Base-by-base conservation (phyloP, 139 green algal species). In the Pleodorina starrii region DNA sequence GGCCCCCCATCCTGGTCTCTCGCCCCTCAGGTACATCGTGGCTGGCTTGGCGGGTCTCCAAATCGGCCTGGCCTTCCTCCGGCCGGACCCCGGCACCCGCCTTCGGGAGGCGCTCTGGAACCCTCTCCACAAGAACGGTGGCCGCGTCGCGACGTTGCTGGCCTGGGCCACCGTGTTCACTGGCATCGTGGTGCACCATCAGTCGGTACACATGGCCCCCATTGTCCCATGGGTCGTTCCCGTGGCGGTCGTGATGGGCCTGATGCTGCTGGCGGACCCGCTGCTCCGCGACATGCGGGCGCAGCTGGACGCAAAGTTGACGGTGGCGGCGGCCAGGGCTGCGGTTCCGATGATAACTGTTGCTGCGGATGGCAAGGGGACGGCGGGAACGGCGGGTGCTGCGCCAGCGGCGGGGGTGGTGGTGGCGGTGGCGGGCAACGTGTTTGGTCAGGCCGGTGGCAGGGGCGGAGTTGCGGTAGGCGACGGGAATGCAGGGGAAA, bases 41-140 rank as follows among this genome's bases (percentile, higher is more conserved):
- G 42, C 36, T 0, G 80, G 80, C 0, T 38, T 87, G 59, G 60
- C 38, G 43, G 80, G 80, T 29, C 27, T 77, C 10, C 80, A 87
- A 46, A 23, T 87, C 42, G 36, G 77, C 16, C 32, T 36, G 27
- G 80, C 60, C 60, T 77, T 78, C 80, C 2, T 77, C 27, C 80
- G 80, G 19, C 80, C 80, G 2, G 80, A 87, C 80, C 80, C 80
- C 29, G 80, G 80, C 57, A 78, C 80, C 5, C 48, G 5, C 12
- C 80, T 77, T 27, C 59, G 80, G 25, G n/a, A 32, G 42, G 2
- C 12, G 42, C 42, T 87, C 9, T 87, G 80, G 80, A 77, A 77
- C 80, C 80, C 80, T 4, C 38, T 87, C 40, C 80, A 87, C 80
- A 78, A 75, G n/a, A 36, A 46, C 40, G 42, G 43, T 42, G 80